Evolutionary conservation across 805 yeast genomes (phyloP), one percentile per base, ranked within the genome.

Genomic region (Schwanniomyces pseudopolymorphus): DNA sequence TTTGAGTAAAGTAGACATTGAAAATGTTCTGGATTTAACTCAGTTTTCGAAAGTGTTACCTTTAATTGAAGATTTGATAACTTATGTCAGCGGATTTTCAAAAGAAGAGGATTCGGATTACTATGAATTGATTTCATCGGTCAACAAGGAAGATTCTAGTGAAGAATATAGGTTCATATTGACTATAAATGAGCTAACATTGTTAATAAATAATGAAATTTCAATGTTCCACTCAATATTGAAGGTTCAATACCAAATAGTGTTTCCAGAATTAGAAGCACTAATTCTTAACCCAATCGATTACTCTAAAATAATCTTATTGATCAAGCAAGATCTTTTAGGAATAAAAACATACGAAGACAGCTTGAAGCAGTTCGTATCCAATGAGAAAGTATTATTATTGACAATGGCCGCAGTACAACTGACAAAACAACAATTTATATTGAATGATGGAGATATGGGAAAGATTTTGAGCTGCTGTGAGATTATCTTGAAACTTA

Each of bases 231-330:
- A 79, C 48, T 61, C 72, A 5, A 78, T 77, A 43, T 64, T 85
- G 31, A 78, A 73, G 40, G 58, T 74, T 0, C 72, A 74, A 21
- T 90, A 89, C 57, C 65, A 72, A 8, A 72, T 77, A 3, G 77
- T 84, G 14, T 89, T 89, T 64, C 83, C 87, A 0, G 96, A 90
- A 56, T 67, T 90, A 42, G 85, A 77, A 20, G 67, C 83, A 0
- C 66, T 90, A 33, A 74, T 88, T 1, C 69, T 81, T 9, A 79
- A 79, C 48, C 83, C 92, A 0, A 59, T 78, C 0, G 84, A 83
- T 46, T 90, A 81, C 63, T 79, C 85, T 7, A 67, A 67, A 22
- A 67, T 82, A 1, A 75, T 86, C 2, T 51, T 63, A 28, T 53
- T 77, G 0, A 63, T 89, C 2, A 81, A 84, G 27, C 81, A 77